Evolutionary conservation across 2,329 filamentous ascomycete species (phyloP).

Genomic region (Diaporthe batatas): DNA sequence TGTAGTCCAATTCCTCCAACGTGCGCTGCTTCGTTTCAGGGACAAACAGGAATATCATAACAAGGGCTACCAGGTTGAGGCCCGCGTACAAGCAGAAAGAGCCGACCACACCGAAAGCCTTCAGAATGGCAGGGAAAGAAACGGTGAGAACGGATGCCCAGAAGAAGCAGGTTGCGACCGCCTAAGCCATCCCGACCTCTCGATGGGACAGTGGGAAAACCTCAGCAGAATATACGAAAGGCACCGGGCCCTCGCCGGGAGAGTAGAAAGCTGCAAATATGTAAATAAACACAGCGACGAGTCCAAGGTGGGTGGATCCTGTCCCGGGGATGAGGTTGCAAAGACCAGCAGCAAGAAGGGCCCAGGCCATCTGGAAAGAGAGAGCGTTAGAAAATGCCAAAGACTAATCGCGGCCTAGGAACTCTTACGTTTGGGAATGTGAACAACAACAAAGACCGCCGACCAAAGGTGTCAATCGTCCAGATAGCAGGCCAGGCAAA

Average conservation of each 20-base stretch:
- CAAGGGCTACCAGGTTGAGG: constrained; percentile 67
- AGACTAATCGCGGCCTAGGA: no score
- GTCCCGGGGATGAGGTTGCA: constrained; percentile 60
- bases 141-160: constrained; percentile 72
- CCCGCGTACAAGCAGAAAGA: constrained; percentile 68
- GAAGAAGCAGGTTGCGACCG: constrained; percentile 75
- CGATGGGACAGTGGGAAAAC: constrained; percentile 79
- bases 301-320: constrained; percentile 52
- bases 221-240: constrained; percentile 78
- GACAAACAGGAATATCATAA: constrained; percentile 69
- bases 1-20: constrained; percentile 68
- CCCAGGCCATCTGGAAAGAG: constrained; percentile 65
- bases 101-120: constrained; percentile 54
- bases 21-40: constrained; percentile 70
- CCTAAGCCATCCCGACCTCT: constrained; percentile 78
- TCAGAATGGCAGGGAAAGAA: constrained; percentile 72
- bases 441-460: constrained; percentile 71
- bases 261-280: constrained; percentile 50
- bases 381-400: not conserved
- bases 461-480: constrained; percentile 77
- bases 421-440: constrained; percentile 72
- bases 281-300: constrained; percentile 62
- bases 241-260: constrained; percentile 73
- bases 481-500: constrained; percentile 76
- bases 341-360: constrained; percentile 68